These are phyloP conservation scores for Fusarium foetens DNA, from an alignment of 2,329 filamentous ascomycete species.

Conservation along the genomic window DNA sequence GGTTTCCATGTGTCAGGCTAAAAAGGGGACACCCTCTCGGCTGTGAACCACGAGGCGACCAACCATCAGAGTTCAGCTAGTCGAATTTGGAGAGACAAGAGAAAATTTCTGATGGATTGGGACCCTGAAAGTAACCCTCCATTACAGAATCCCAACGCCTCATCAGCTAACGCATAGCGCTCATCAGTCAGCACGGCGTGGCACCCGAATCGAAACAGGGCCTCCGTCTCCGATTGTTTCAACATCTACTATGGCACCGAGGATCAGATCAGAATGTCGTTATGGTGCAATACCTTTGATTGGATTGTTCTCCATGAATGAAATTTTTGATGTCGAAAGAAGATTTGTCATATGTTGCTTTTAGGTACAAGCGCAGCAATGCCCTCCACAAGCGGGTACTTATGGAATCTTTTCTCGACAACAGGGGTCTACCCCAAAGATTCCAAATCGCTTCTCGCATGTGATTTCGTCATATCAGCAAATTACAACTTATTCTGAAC, in stretches of 20 bases:
- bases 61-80: slow-evolving; percentile 30
- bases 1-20: slow-evolving; percentile 14
- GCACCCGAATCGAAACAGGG: slow-evolving; percentile 2
- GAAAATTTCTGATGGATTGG: slow-evolving; percentile 23
- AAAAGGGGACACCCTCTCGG: slow-evolving; percentile 14
- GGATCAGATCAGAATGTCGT: neutral
- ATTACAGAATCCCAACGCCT: slow-evolving; percentile 5
- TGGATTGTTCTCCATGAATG: neutral
- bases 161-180: neutral
- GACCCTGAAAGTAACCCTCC: slow-evolving; percentile 31
- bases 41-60: slow-evolving; percentile 18
- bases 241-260: neutral
- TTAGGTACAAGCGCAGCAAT: neutral
- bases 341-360: slow-evolving; percentile 21
- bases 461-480: slow-evolving; percentile 31
- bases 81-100: slow-evolving; percentile 12
- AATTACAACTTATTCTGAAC: neutral
- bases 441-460: slow-evolving; percentile 31
- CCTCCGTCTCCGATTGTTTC: neutral
- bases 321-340: neutral
- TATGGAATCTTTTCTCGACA: slow-evolving; percentile 26
- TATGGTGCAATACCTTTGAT: neutral
- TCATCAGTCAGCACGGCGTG: slow-evolving; percentile 11
- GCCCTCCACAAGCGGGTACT: slow-evolving; percentile 5
- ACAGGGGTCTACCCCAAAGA: slow-evolving; percentile 20